Evolutionary conservation across 2,329 filamentous ascomycete genomes (phyloP), one percentile per base, ranked within the genome.

Genomic region (Xylaria sp.): DNA sequence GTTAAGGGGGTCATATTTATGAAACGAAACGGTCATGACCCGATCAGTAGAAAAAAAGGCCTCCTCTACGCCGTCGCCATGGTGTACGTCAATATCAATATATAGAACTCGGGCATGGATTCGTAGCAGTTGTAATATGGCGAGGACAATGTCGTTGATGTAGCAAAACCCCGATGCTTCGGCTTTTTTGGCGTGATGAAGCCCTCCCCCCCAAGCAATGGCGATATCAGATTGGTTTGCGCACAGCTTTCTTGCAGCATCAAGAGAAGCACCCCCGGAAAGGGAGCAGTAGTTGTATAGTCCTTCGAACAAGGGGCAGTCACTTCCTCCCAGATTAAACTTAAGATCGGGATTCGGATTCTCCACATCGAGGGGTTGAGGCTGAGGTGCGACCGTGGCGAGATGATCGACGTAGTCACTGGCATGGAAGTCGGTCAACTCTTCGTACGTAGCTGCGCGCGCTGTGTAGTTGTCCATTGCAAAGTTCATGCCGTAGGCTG

Each of bases 91-190:
- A 71, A 97, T 97, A 77, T 97, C 94, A 80, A 99, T 94, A 83
- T 99, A 99, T 58, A 99, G 89, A n/a, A 99, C 95, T 66, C 96
- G 92, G 77, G 96, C 92, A 78, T 97, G 93, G 80, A 94, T 91
- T 64, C 93, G 93, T 9, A 37, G 85, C 10, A 99, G 88, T 79
- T 98, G 92, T 46, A 98, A 87, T 75, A 98, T 96, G 44, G 92
- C 94, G 56, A 99, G 88, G 67, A 98, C 96, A 76, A 98, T 98
- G 81, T 99, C 96, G 81, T 99, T 99, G 83, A 98, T 94, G 83
- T 99, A 99, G 84, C 96, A 99, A 81, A 99, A 99, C 0, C 96
- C 96, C 15, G 92, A 95, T 0, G 96, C 95, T 81, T 97, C 94
- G 63, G 91, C 89, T 79, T 95, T 96, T 81, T 98, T 98, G 55